Base-by-base conservation (phyloP, 306 rosid species). In the Pyrus betulifolia region DNA sequence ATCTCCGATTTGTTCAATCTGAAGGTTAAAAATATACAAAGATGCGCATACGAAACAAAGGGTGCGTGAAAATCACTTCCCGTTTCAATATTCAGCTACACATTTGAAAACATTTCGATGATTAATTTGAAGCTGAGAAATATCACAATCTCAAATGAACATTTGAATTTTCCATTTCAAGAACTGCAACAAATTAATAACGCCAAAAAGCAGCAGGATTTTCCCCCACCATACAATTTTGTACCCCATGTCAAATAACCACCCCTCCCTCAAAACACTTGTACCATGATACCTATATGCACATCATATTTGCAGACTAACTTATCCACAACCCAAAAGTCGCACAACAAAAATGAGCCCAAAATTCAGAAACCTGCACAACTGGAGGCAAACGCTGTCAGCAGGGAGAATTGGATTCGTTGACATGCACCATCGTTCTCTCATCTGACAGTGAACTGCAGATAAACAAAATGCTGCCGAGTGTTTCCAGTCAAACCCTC, bases 221-320 rank as follows among this genome's bases (percentile, higher is more conserved):
- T 42, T 27, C 75, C 69, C 76, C 83, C 83, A 19, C 83, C 79
- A 6, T 92, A 92, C 96, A 89, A 82, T 62, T 85, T 59, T 78
- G 82, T 52, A 74, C 89, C 90, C 84, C 83, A 75, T 44, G 71
- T 73, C 61, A 82, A 72, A 84, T 76, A 63, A 61, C 78, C 87
- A 69, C 66, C 72, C 73, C 81, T 66, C 85, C 31, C 82, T 77
- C 62, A 35, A 76, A 71, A 67, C 82, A 73, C 69, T 74, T 76
- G 55, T 49, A 79, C 76, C 40, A 69, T 40, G 10, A 76, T 27
- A 42, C 33, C 76, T 22, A 69, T 81, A 82, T 78, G 61, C 71
- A 86, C 91, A 89, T 72, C 57, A 28, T 71, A 72, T 83, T 62
- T 80, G 88, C 71, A 70, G 74, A 77, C 76, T 63, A 76, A 79